These are phyloP conservation scores for Xylariomycetidae sp. DNA, from an alignment of 2,329 filamentous ascomycete genomes.

Conservation along the genomic window DNA sequence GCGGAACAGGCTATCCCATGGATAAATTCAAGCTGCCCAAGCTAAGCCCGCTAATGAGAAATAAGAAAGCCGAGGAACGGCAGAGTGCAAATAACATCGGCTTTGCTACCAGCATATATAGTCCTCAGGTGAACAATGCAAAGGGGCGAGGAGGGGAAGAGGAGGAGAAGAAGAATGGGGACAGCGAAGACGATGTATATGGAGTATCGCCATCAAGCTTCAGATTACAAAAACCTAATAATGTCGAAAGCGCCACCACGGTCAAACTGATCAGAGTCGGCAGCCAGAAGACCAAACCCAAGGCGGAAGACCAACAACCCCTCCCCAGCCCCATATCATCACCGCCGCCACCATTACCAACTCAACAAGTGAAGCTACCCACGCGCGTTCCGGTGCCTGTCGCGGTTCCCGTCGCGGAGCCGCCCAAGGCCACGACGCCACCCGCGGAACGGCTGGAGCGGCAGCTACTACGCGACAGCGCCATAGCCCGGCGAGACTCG, in stretches of 20 bases:
- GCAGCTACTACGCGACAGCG: not conserved
- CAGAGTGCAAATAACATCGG: constrained; percentile 14
- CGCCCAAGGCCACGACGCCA: constrained; percentile 2
- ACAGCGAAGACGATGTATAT: constrained; percentile 12
- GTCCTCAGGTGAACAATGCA: constrained; percentile 4
- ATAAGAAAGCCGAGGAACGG: constrained; percentile 14
- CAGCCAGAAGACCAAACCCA: constrained; percentile 16
- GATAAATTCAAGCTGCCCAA: constrained; percentile 24
- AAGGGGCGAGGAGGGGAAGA: not conserved
- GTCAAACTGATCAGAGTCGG: constrained; percentile 26
- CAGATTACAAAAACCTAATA: constrained; percentile 23
- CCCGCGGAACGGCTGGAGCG: not conserved
- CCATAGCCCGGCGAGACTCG: constrained; percentile 1
- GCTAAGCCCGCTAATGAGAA: constrained; percentile 16
- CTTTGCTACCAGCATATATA: constrained; percentile 18
- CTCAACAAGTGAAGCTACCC: too few relatives aligned
- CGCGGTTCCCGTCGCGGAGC: constrained; percentile 5
- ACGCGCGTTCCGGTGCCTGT: constrained; percentile 1
- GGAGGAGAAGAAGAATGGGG: not conserved
- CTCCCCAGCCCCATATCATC: constrained; percentile 8
- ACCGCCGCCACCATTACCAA: constrained; percentile 5
- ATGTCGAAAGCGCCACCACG: constrained; percentile 20
- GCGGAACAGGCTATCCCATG: constrained; percentile 17
- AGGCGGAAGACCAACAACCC: constrained; percentile 9
- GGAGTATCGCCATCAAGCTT: constrained; percentile 16